These are phyloP conservation scores for Dictyostelium brefeldianum DNA, from an alignment of 78 protist genomes.

Conservation along the genomic window DNA sequence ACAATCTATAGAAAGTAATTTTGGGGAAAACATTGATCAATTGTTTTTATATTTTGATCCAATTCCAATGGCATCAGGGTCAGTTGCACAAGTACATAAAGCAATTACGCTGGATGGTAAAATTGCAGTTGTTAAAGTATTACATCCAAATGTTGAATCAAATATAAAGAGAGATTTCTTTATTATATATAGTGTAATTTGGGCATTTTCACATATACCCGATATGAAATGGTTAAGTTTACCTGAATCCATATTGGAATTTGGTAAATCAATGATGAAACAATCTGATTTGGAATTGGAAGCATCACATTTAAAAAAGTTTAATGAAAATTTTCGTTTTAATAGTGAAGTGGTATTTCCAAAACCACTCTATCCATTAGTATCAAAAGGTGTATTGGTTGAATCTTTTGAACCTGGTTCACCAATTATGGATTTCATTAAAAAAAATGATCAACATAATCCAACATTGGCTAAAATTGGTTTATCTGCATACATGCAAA, in stretches of 20 bases:
- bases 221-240: constrained; percentile 69
- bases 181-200: constrained; percentile 46
- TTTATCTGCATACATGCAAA: constrained; percentile 74
- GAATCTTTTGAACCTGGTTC: constrained; percentile 84
- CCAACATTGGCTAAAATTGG: constrained; percentile 77
- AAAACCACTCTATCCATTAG: constrained; percentile 52
- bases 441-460: constrained; percentile 18
- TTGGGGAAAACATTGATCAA: not conserved
- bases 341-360: constrained; percentile 58
- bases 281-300: constrained; percentile 47
- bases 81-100: constrained; percentile 85
- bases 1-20: constrained; percentile 7
- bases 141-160: constrained; percentile 60
- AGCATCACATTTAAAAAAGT: constrained; percentile 44
- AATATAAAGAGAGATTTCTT: constrained; percentile 50
- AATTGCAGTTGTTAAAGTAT: constrained; percentile 77
- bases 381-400: constrained; percentile 46
- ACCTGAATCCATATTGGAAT: constrained; percentile 62
- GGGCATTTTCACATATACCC: constrained; percentile 64
- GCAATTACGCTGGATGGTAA: constrained; percentile 53
- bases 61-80: constrained; percentile 83
- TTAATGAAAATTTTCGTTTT: constrained; percentile 38
- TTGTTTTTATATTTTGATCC: constrained; percentile 57
- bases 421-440: constrained; percentile 57
- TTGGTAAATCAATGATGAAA: constrained; percentile 75